A percentile compares a stretch with the other conserved stretches of the same genome.
These are phyloP conservation scores for Arachis monticola DNA, from an alignment of 331 rosid genomes.

Conservation along the genomic window DNA sequence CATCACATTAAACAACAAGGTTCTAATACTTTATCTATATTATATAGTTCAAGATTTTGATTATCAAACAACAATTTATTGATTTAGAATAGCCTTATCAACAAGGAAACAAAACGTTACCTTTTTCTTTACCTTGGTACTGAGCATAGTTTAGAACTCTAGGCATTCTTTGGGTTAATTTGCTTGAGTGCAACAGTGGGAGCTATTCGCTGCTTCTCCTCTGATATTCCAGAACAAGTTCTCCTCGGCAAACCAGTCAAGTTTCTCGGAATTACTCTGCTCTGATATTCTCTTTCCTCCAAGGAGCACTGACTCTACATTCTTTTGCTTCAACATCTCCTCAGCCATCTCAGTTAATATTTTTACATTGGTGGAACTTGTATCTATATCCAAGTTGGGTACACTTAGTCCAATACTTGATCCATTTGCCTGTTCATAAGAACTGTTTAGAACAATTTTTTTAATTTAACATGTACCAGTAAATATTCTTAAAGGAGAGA, in stretches of 20 bases:
- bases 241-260: constrained; percentile 95
- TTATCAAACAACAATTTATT: constrained; percentile 33
- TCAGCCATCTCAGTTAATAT: constrained; percentile 77
- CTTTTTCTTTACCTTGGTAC: constrained; percentile 38
- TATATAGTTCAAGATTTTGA: constrained; percentile 35
- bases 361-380: constrained; percentile 79
- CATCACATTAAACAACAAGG: constrained; percentile 42
- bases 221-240: constrained; percentile 93
- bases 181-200: constrained; percentile 99
- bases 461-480: constrained; percentile 1
- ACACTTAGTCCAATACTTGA: constrained; percentile 80
- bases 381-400: constrained; percentile 78
- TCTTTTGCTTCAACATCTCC: constrained; percentile 93
- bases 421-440: constrained; percentile 74
- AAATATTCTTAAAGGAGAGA: not conserved
- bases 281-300: constrained; percentile 91
- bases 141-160: constrained; percentile 34
- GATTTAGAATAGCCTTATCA: constrained; percentile 39
- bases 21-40: constrained; percentile 26
- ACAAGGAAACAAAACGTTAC: constrained; percentile 47
- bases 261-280: constrained; percentile 82
- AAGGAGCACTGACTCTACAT: constrained; percentile 91
- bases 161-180: constrained; percentile 62
- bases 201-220: constrained; percentile 99
- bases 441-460: constrained; percentile 7